Base-by-base conservation (phyloP, 129 eudicot species). In the Chrysanthemum seticuspe region DNA sequence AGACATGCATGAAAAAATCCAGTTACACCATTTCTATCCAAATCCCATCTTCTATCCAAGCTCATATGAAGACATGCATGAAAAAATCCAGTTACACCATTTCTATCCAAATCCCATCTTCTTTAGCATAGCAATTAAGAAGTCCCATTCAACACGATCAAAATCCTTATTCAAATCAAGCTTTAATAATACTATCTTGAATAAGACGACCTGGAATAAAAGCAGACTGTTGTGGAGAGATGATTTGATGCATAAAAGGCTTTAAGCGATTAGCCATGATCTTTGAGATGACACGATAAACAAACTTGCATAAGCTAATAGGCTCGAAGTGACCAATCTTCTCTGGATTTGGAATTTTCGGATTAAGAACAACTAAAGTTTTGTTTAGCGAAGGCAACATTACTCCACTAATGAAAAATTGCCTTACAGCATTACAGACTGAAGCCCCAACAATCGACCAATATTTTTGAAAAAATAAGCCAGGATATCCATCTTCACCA, bases 401-500 rank as follows among this genome's bases (percentile, higher is more conserved):
- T 0, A 8, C 5, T 12, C 50, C 15, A 19, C 29, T 51, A 0
- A 1, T 13, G 52, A 74, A 74, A 18, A 74, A 74, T 1, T 64
- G 52, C 6, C 13, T 12, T 12, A 52, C 50, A 2, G 72, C 78
- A 4, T 13, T 31, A 7, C 9, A 21, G 6, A 51, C 51, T 15
- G 53, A 58, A 5, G 23, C 34, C 19, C 51, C 64, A 29, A 74
- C 67, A n/a, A 64, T 74, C 14, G 27, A n/a, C 78, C 78, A 74
- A 25, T 54, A 64, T 3, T 4, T 50, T 3, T 25, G 29, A 25
- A 25, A 25, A 25, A 25, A 25, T 2, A 25, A 25, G 29, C 29
- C 29, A 25, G 29, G 12, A 18, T 48, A 62, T 4, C 78, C 78
- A 64, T 74, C 71, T 4, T 57, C 71, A n/a, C 78, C 78, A 6